Conservation (phyloP, 139 green algal species). For the Diplosphaera chodatii region DNA sequence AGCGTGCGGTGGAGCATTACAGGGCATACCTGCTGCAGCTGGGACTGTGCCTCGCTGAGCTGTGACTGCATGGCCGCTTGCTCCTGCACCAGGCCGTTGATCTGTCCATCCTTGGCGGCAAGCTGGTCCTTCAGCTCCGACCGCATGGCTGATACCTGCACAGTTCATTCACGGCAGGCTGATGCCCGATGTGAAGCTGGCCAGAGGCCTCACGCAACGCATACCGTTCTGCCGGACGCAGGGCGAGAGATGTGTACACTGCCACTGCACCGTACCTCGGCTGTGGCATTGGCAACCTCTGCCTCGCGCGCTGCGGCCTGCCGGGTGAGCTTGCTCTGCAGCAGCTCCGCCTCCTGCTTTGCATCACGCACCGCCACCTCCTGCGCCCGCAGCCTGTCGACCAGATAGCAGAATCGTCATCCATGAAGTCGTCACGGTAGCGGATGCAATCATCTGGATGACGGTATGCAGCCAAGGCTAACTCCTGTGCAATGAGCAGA, state of each 20-base stretch:
- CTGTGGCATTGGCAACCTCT: conserved; percentile 18
- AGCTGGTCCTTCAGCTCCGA: conserved; percentile 46
- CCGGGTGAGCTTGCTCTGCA: conserved; percentile 79
- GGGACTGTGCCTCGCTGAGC: conserved; percentile 35
- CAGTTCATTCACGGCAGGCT: conserved; percentile 3
- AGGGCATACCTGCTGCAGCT: conserved; percentile 18
- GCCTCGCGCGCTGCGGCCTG: conserved; percentile 57
- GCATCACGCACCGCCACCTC: conserved; percentile 25
- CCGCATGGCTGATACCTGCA: conserved; percentile 26
- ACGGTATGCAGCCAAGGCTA: too few species aligned
- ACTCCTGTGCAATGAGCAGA: too few species aligned
- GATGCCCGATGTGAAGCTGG: too few species aligned
- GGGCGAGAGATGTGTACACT: too few species aligned
- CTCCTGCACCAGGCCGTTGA: conserved; percentile 75
- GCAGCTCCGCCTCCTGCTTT: conserved; percentile 51
- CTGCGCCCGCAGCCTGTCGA: not conserved
- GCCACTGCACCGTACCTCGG: not conserved
- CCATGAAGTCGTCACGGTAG: too few species aligned
- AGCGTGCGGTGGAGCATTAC: not conserved
- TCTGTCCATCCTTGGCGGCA: conserved; percentile 64
- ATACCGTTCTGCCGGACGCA: too few species aligned
- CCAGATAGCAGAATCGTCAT: too few species aligned
- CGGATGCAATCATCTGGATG: too few species aligned
- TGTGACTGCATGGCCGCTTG: conserved; percentile 58
- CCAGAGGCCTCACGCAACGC: too few species aligned